A percentile compares a stretch with the other conserved stretches of the same genome.
phyloP scores from a whole-genome alignment of 2,329 filamentous ascomycete species.

The Emmonsiellopsis sp. region DNA sequence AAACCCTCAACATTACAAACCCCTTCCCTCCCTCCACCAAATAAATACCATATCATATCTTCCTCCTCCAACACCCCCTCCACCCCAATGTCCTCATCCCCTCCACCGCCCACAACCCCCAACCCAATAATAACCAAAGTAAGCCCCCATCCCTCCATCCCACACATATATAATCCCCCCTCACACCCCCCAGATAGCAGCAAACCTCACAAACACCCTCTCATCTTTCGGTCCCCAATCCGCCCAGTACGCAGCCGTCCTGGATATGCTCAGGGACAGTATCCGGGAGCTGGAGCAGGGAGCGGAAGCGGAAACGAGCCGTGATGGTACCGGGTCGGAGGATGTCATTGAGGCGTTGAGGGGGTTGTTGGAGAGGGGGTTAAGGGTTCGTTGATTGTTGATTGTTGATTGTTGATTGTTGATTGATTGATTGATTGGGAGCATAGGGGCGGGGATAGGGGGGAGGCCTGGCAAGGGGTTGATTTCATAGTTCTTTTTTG shows the following conservation, averaged over 20 bases:
- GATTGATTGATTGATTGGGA: too few species aligned
- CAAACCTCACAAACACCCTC: conserved; percentile 32
- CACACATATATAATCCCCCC: neutral
- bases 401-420: neutral
- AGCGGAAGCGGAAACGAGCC: neutral
- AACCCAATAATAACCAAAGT: too few species aligned
- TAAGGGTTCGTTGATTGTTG: neutral
- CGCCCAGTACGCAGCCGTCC: conserved; percentile 27
- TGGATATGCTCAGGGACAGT: conserved; percentile 25
- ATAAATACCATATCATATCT: neutral
- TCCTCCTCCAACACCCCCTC: too few species aligned
- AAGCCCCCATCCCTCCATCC: neutral
- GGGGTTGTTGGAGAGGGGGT: conserved; percentile 5
- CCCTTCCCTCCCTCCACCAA: neutral
- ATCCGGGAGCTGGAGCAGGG: conserved; percentile 19
- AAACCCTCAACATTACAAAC: neutral
- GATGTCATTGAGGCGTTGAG: conserved; percentile 3
- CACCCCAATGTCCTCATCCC: too few species aligned
- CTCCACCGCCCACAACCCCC: too few species aligned
- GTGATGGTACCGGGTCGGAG: neutral
- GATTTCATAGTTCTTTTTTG: neutral
- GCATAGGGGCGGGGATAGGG: neutral
- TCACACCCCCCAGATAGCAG: conserved; percentile 24
- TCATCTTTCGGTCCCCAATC: conserved; percentile 30
- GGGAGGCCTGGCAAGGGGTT: neutral